phyloP scores from a whole-genome alignment of 352 stramenopile genomes.

The Phytophthora pseudosyringae region DNA sequence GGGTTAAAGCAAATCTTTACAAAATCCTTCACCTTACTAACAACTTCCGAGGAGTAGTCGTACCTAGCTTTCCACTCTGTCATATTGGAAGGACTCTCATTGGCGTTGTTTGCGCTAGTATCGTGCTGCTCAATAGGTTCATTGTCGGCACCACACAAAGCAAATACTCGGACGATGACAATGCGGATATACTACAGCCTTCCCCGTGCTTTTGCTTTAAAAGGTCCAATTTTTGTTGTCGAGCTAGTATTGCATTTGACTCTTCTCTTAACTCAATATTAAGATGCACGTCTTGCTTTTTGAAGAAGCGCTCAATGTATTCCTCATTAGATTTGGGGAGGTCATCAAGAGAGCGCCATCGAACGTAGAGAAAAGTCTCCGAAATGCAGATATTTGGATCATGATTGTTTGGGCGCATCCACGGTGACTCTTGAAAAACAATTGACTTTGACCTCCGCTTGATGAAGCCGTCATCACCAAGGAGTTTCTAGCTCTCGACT shows the following conservation, averaged over 20 bases:
- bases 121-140: neutral
- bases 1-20: no score
- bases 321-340: conserved; percentile 5
- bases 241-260: neutral
- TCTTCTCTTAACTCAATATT: neutral
- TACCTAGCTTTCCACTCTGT: neutral
- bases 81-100: no score
- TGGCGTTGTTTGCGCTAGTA: no score
- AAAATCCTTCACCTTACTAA: no score
- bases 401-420: no score
- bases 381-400: conserved; percentile 14
- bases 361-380: conserved; percentile 4
- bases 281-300: neutral
- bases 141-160: neutral
- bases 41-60: no score
- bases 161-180: neutral
- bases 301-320: conserved; percentile 2
- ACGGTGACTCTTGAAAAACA: no score
- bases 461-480: no score
- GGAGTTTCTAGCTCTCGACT: no score
- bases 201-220: neutral
- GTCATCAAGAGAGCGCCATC: conserved; percentile 2
- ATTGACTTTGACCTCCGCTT: no score
- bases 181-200: neutral
- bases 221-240: neutral